Percentiles rank a stretch among this genome's conserved stretches.
phyloP scores from a whole-genome alignment of 2,329 filamentous ascomycete species.

The Talaromyces sp. region DNA sequence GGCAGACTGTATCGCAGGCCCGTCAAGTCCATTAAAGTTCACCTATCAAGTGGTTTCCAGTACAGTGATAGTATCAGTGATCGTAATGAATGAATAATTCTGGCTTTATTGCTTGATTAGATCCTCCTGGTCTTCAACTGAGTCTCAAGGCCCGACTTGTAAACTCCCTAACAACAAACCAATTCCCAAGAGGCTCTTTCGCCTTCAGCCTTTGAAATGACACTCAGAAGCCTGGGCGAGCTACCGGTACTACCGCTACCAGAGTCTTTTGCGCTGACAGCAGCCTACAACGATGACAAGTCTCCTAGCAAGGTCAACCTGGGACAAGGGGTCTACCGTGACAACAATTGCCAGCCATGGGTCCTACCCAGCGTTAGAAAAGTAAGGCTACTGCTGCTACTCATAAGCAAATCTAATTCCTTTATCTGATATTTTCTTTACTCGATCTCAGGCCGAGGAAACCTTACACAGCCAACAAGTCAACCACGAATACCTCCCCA shows the following conservation, averaged over 20 bases:
- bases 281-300: conserved; percentile 24
- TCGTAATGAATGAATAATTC: conserved; percentile 2
- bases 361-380: conserved; percentile 37
- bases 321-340: conserved; percentile 40
- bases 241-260: conserved; percentile 6
- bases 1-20: conserved; percentile 6
- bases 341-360: conserved; percentile 38
- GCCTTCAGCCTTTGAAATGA: conserved; percentile 10
- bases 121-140: conserved; percentile 5
- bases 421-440: not conserved
- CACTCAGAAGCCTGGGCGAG: conserved; percentile 1
- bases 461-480: conserved; percentile 52
- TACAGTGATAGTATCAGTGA: not conserved
- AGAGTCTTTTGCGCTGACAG: conserved; percentile 26
- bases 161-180: not conserved
- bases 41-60: not conserved
- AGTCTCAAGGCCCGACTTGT: conserved; percentile 5
- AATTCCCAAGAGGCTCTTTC: conserved; percentile 2
- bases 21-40: conserved; percentile 3
- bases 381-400: conserved; percentile 3
- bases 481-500: conserved; percentile 89
- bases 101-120: not conserved
- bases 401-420: conserved; percentile 1
- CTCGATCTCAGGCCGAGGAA: conserved; percentile 49
- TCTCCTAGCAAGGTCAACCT: conserved; percentile 38